phyloP scores from a whole-genome alignment of 2,329 filamentous ascomycete species.

The Domatiomyces catenatus region DNA sequence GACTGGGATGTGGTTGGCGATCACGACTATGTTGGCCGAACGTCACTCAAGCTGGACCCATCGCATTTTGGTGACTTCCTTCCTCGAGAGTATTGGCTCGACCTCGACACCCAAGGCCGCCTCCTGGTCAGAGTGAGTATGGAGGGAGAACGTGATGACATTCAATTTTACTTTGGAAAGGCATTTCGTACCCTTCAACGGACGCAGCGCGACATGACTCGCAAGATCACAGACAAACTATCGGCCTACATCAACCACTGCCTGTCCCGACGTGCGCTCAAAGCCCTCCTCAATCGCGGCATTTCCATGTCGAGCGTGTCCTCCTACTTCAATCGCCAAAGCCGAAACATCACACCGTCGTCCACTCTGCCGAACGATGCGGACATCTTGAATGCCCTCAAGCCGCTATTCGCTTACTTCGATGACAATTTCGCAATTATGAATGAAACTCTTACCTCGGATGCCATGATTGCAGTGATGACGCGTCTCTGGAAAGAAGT shows the following conservation, averaged over 20 bases:
- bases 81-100: slow-evolving; percentile 92
- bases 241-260: slow-evolving; percentile 84
- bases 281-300: slow-evolving; percentile 56
- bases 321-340: slow-evolving; percentile 40
- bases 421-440: slow-evolving; percentile 98
- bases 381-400: slow-evolving; percentile 67
- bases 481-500: slow-evolving; percentile 96
- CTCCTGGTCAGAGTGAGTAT: slow-evolving; percentile 85
- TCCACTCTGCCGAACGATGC: slow-evolving; percentile 46
- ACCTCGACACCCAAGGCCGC: slow-evolving; percentile 86
- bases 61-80: slow-evolving; percentile 91
- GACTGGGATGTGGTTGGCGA: slow-evolving; percentile 96
- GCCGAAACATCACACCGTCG: slow-evolving; percentile 29
- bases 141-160: slow-evolving; percentile 96
- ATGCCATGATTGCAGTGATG: slow-evolving; percentile 98
- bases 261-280: slow-evolving; percentile 67
- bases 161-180: slow-evolving; percentile 96
- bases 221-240: slow-evolving; percentile 96
- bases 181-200: slow-evolving; percentile 89
- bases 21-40: slow-evolving; percentile 91
- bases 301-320: slow-evolving; percentile 59
- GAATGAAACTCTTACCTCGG: slow-evolving; percentile 86
- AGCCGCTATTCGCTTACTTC: slow-evolving; percentile 82
- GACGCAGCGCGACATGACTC: slow-evolving; percentile 93
- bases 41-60: slow-evolving; percentile 97